phyloP scores from a whole-genome alignment of 2,329 filamentous ascomycete genomes.

The Fragosphaeria purpurea region DNA sequence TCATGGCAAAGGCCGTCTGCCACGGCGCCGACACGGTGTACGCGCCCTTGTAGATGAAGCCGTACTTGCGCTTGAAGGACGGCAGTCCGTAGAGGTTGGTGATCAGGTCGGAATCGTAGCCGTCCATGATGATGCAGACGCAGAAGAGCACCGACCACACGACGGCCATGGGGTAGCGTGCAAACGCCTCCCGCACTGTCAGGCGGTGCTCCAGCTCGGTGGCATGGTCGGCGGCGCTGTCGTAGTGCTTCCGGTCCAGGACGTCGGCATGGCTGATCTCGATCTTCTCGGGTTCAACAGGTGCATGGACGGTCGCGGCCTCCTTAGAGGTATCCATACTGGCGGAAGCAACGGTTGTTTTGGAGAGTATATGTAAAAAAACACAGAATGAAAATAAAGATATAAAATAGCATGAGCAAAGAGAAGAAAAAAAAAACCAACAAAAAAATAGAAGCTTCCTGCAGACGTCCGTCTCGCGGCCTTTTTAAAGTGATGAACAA shows the following conservation, averaged over 20 bases:
- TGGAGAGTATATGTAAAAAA: too few species aligned
- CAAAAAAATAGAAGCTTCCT: too few species aligned
- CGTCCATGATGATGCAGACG: constrained; percentile 11
- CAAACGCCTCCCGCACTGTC: constrained; percentile 14
- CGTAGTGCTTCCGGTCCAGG: constrained; percentile 4
- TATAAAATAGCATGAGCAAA: too few species aligned
- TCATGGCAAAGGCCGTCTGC: constrained; percentile 35
- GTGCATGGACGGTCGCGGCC: not conserved
- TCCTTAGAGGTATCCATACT: not conserved
- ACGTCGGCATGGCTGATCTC: constrained; percentile 2
- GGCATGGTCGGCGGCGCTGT: constrained; percentile 3
- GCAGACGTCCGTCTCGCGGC: too few species aligned
- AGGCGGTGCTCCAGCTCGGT: constrained; percentile 7
- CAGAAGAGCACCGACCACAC: constrained; percentile 6
- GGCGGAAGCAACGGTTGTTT: too few species aligned
- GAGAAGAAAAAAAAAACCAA: too few species aligned
- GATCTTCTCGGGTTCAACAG: constrained; percentile 1
- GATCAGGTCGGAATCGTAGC: constrained; percentile 13
- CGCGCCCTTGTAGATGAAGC: constrained; percentile 15
- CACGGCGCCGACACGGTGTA: constrained; percentile 35
- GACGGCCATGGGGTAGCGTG: constrained; percentile 9
- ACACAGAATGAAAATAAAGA: too few species aligned
- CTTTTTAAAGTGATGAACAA: not conserved
- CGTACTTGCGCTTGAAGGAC: constrained; percentile 15
- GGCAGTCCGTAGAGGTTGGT: constrained; percentile 11